These are phyloP conservation scores for Aotearoamyces nothofagi DNA, from an alignment of 2,329 filamentous ascomycete species.

Conservation along the genomic window DNA sequence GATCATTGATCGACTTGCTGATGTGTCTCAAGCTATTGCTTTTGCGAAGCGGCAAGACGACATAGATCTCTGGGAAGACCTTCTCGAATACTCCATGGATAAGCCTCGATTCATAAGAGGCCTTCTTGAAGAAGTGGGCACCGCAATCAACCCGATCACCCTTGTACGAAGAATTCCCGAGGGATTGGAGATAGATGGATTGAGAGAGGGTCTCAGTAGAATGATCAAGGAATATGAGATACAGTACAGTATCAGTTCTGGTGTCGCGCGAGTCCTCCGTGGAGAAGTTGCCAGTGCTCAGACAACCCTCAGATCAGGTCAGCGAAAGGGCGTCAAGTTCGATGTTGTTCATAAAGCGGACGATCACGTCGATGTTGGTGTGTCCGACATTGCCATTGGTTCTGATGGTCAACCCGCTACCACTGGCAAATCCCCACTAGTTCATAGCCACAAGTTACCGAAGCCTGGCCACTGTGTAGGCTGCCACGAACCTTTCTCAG, in stretches of 20 bases:
- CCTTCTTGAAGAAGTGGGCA: conserved; percentile 84
- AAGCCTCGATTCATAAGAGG: conserved; percentile 90
- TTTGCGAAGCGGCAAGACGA: conserved; percentile 93
- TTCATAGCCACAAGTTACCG: conserved; percentile 8
- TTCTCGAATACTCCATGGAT: conserved; percentile 94
- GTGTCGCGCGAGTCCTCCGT: conserved; percentile 71
- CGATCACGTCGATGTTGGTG: conserved; percentile 28
- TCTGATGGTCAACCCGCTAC: conserved; percentile 8
- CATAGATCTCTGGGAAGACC: conserved; percentile 84
- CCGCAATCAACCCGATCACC: conserved; percentile 80
- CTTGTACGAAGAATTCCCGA: conserved; percentile 84
- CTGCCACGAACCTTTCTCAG: conserved; percentile 39
- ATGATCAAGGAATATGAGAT: conserved; percentile 95
- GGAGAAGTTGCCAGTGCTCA: conserved; percentile 81
- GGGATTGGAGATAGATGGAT: conserved; percentile 79
- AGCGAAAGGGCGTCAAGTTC: conserved; percentile 79
- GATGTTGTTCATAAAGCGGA: conserved; percentile 42
- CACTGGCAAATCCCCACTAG: conserved; percentile 3
- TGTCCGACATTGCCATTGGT: conserved; percentile 22
- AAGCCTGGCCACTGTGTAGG: conserved; percentile 42
- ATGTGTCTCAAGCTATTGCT: conserved; percentile 82
- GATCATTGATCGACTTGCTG: conserved; percentile 83
- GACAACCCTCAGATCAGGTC: conserved; percentile 62
- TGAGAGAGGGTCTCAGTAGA: conserved; percentile 74
- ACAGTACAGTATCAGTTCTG: conserved; percentile 80